Base-by-base conservation (phyloP, 164 flowering plant genomes). In the Chloranthus sessilifolius region DNA sequence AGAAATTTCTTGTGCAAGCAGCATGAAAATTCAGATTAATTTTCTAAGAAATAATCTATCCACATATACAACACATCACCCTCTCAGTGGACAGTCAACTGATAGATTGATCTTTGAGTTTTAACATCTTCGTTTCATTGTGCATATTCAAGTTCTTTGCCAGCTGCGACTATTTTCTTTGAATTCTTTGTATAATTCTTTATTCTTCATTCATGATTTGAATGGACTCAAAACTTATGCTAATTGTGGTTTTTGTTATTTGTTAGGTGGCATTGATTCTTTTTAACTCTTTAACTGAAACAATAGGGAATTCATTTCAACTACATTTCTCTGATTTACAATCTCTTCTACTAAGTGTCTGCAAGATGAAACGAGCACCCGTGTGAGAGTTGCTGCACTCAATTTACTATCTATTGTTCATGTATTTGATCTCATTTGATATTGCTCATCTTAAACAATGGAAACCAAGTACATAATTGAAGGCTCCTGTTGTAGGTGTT, bases 301-400 rank as follows among this genome's bases (percentile, higher is more conserved):
- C 98, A 33, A 83, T 88, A 38, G 98, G 98, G 53, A 71, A 63
- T 54, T 52, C 86, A 41, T 88, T 91, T 67, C 83, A 63, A 50
- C 85, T 88, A n/a, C 70, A 85, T 73, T 88, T 88, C 39, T 48
- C 83, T 10, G 82, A 83, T 49, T 48, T 91, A 43, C 95, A 91
- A 47, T 62, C 83, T 67, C 83, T 91, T 63, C 69, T 91, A 27
- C 82, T 91, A 91, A 88, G 64, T 85, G 90, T 71, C 64, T 91
- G 21, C 95, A 85, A 56, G 96, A 88, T 69, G 98, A 91, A 69
- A 72, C 82, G 26, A 91, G 96, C 75, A 77, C 71, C 52, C 85
- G 96, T 37, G 92, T 91, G 58, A 78, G 95, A 74, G 80, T 88
- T 65, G 98, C 98, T 53, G 95, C 98, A 52, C 92, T 91, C 60